phyloP scores from a whole-genome alignment of 768 basidiomycete genomes.

The Calvatia gigantea region DNA sequence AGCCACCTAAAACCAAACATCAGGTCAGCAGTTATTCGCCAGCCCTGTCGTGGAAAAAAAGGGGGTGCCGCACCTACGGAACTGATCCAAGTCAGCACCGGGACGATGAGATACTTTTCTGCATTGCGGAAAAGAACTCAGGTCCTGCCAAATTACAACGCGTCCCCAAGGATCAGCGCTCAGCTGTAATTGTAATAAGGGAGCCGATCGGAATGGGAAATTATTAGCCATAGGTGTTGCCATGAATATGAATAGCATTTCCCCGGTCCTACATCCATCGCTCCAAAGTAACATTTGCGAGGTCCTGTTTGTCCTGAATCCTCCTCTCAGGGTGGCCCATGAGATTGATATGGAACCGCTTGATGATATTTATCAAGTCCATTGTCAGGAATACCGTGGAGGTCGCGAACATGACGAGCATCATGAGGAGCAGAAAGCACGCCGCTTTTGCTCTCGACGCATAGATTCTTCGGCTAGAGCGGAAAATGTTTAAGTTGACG shows the following conservation, averaged over 20 bases:
- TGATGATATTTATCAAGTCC: conserved; percentile 24
- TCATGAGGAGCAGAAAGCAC: conserved; percentile 21
- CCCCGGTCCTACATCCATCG: conserved; percentile 25
- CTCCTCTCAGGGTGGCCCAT: conserved; percentile 17
- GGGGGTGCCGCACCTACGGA: conserved; percentile 19
- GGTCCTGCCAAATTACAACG: conserved; percentile 29
- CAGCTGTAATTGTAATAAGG: conserved; percentile 13
- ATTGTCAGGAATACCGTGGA: conserved; percentile 24
- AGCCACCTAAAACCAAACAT: conserved; percentile 12
- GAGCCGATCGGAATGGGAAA: not conserved
- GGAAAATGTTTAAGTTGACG: too few species aligned
- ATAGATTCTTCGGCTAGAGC: conserved; percentile 17
- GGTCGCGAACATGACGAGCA: conserved; percentile 24
- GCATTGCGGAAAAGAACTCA: conserved; percentile 20
- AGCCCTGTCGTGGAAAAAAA: not conserved
- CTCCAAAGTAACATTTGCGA: conserved; percentile 20
- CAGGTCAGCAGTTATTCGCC: not conserved
- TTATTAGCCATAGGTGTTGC: conserved; percentile 2
- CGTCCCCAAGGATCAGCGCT: conserved; percentile 26
- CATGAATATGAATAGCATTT: conserved; percentile 29
- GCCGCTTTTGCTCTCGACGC: conserved; percentile 13
- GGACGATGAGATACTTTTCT: conserved; percentile 18
- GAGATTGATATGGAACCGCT: conserved; percentile 24
- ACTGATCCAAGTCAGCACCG: conserved; percentile 23
- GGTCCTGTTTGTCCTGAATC: conserved; percentile 18